These are phyloP conservation scores for Diutina neorugosa DNA, from an alignment of 1,139 yeast species.

Conservation along the genomic window DNA sequence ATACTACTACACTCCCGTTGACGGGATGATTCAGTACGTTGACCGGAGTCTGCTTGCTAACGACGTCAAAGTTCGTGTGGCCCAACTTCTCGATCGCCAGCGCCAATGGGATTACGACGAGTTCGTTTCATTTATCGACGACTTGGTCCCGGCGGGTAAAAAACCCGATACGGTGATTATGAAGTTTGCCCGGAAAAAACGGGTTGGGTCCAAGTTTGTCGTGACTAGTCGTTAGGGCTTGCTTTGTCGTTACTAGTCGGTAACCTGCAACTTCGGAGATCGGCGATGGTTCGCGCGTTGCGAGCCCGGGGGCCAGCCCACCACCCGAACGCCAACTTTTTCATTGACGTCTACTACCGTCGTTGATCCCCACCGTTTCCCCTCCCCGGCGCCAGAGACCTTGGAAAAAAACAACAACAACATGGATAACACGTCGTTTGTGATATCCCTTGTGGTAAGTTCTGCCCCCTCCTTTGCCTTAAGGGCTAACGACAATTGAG, in stretches of 20 bases:
- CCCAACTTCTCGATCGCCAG: conserved; percentile 47
- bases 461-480: too few relatives aligned
- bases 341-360: neutral
- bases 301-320: neutral
- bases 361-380: neutral
- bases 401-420: conserved; percentile 5
- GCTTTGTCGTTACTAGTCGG: conserved; percentile 9
- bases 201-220: conserved; percentile 28
- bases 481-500: neutral
- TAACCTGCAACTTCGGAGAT: too few relatives aligned
- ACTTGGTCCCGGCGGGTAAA: conserved; percentile 40
- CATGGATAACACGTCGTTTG: conserved; percentile 17
- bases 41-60: conserved; percentile 33
- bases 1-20: conserved; percentile 34
- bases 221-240: conserved; percentile 9
- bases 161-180: conserved; percentile 61
- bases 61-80: conserved; percentile 45
- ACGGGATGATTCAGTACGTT: conserved; percentile 38
- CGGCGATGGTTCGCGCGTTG: neutral
- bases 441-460: conserved; percentile 20
- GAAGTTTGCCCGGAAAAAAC: conserved; percentile 64
- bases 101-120: conserved; percentile 64
- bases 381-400: neutral
- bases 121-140: conserved; percentile 54
- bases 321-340: neutral